Conservation (phyloP, 179 eudicot species). For the Silene vulgaris region DNA sequence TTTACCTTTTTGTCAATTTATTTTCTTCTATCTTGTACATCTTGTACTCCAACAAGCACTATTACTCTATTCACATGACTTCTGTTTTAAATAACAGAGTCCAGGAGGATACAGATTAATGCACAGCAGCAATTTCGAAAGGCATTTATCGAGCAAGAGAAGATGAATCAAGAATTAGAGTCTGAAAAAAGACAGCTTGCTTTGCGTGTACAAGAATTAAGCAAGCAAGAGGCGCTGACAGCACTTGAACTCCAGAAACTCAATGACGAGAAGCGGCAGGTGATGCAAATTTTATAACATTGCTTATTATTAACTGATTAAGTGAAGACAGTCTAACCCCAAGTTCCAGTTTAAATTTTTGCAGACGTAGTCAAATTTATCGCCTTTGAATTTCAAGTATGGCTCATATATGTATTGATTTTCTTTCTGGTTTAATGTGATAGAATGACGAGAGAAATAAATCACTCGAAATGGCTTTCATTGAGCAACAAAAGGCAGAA, state of each 20-base stretch:
- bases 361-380: too few relatives aligned
- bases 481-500: slow-evolving; percentile 76
- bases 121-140: neutral
- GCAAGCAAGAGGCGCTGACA: slow-evolving; percentile 15
- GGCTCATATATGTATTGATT: neutral
- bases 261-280: slow-evolving; percentile 15
- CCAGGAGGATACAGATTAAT: slow-evolving; percentile 6
- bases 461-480: slow-evolving; percentile 60
- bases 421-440: slow-evolving; percentile 10
- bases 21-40: neutral
- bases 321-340: neutral
- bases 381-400: neutral
- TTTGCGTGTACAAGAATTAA: slow-evolving; percentile 11
- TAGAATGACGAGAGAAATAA: slow-evolving; percentile 65
- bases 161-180: slow-evolving; percentile 13
- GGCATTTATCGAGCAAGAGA: slow-evolving; percentile 14
- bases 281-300: neutral
- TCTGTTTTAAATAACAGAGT: neutral
- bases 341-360: neutral
- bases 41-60: neutral
- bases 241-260: slow-evolving; percentile 13
- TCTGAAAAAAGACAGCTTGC: slow-evolving; percentile 19
- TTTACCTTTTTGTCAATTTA: neutral
- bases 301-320: neutral
- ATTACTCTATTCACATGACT: slow-evolving; percentile 3